These are phyloP conservation scores for Sporopachydermia quercuum DNA, from an alignment of 805 yeast species.

Conservation along the genomic window DNA sequence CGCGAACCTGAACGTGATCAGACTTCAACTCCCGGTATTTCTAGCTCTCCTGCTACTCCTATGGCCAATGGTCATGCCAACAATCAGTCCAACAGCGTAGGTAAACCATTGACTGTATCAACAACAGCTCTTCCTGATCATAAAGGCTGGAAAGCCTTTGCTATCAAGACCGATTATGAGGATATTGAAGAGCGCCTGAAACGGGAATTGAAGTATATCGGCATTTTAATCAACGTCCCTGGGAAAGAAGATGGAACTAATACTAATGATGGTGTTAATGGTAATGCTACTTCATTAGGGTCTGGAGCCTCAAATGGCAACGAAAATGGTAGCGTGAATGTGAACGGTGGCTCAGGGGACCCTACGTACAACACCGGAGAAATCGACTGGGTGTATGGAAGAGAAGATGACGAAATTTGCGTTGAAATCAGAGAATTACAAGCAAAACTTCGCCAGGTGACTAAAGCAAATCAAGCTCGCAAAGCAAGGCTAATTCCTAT, in stretches of 20 bases:
- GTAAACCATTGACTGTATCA: constrained; percentile 16
- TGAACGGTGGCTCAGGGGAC: constrained; percentile 7
- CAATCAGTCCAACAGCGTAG: constrained; percentile 3
- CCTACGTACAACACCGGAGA: constrained; percentile 11
- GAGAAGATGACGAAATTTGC: constrained; percentile 91
- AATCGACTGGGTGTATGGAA: constrained; percentile 61
- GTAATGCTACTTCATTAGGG: constrained; percentile 1
- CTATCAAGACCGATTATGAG: constrained; percentile 46
- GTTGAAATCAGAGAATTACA: constrained; percentile 70
- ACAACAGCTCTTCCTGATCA: constrained; percentile 25
- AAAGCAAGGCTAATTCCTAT: constrained; percentile 53
- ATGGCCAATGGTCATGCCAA: neutral
- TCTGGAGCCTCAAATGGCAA: constrained; percentile 11
- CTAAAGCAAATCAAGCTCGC: constrained; percentile 48
- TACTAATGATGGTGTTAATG: constrained; percentile 9
- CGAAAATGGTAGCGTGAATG: constrained; percentile 19
- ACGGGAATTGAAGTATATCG: constrained; percentile 79
- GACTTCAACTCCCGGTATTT: neutral
- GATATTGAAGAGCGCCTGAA: constrained; percentile 78
- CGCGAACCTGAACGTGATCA: neutral
- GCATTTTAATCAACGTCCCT: constrained; percentile 60
- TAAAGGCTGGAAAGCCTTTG: constrained; percentile 32
- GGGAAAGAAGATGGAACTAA: constrained; percentile 17
- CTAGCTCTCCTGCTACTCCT: neutral
- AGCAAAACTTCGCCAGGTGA: constrained; percentile 43